Base-by-base conservation (phyloP, 1,139 yeast genomes). In the Hemisphaericaspora subhashii region DNA sequence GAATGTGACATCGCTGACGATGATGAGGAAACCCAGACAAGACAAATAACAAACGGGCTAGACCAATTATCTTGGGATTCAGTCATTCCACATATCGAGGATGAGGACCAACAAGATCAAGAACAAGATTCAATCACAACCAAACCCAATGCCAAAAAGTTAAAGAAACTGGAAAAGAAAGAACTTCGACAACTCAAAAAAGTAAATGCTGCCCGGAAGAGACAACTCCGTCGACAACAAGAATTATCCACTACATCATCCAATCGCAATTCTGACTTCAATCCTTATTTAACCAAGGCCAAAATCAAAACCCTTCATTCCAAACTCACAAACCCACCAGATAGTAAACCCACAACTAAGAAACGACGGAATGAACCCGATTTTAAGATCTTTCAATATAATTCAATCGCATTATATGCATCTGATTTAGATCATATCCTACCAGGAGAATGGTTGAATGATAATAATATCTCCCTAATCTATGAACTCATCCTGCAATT, bases 371-470 rank as follows among this genome's bases (percentile, higher is more conserved):
- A n/a, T n/a, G n/a, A n/a, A n/a, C n/a, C n/a, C n/a, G 68, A 65
- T 33, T 48, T 46, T 29, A 65, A 64, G 42, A 41, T 66, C n/a
- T 51, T 68, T 36, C 74, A 69, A 42, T 69, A 61, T 44, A 66
- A 64, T 31, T 66, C 74, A 21, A 57, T 70, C 28, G 71, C 74
- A 14, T 44, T 70, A 14, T 71, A 70, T 48, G 53, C 57, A 31
- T 60, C 69, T 0, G 77, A 71, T 45, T 42, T 66, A 28, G 61
- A 58, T 23, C 69, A 61, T 41, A 47, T 70, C 0, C 43, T 67
- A 20, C 74, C 76, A 0, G 85, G 77, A 22, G 84, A 82, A 52
- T 85, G 94, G 94, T 62, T 86, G 23, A 82, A 81, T 51, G 94
- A 85, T 52, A 83, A 82, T 51, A 79, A 82, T 46, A 74, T 86